Evolutionary conservation across 2,329 filamentous ascomycete species (phyloP), one percentile per base, ranked within the genome.

Genomic region (Colletotrichum coccodes): DNA sequence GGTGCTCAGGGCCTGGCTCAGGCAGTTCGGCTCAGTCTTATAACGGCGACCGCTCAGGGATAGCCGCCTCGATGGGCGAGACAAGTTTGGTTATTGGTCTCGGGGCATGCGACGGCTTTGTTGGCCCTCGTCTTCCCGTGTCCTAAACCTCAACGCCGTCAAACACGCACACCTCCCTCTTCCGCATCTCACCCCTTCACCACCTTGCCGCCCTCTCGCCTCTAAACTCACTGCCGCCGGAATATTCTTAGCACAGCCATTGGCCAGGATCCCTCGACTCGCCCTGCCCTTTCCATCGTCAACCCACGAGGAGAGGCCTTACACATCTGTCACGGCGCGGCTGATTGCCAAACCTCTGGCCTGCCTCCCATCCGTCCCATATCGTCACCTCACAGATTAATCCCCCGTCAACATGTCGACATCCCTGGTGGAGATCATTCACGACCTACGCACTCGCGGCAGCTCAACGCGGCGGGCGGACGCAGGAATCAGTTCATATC

Each of bases 401-500:
- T 60, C 38, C 53, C 52, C 44, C 30, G 36, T 47, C 60, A 52
- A 42, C 30, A 46, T 52, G 6, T 38, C 40, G 11, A 34, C 47
- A 68, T 44, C 65, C 65, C 11, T 36, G 60, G 40, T 34, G 65
- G 42, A 65, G 54, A 68, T 68, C 65, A 68, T 32, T 68, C 65
- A 68, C 38, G 3, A 46, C 38, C 28, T 46, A 46, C 6, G 47
- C 64, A 50, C 14, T 38, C 57, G n/a, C 18, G 42, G 28, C 47
- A 65, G 47, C 38, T 65, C 32, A 8, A 34, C 53, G 42, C 32
- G 47, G 60, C 47, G 18, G 42, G 34, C 49, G 47, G 30, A 68
- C 34, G 68, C 68, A 70, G 49, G 9, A 60, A 68, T 68, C 68
- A 70, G 59, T 68, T 60, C 64, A 64, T 68, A 60, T 62, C 57